A percentile compares a stretch with the other conserved stretches of the same genome.
phyloP scores from a whole-genome alignment of 164 flowering plant genomes.

The Amborella trichopoda region DNA sequence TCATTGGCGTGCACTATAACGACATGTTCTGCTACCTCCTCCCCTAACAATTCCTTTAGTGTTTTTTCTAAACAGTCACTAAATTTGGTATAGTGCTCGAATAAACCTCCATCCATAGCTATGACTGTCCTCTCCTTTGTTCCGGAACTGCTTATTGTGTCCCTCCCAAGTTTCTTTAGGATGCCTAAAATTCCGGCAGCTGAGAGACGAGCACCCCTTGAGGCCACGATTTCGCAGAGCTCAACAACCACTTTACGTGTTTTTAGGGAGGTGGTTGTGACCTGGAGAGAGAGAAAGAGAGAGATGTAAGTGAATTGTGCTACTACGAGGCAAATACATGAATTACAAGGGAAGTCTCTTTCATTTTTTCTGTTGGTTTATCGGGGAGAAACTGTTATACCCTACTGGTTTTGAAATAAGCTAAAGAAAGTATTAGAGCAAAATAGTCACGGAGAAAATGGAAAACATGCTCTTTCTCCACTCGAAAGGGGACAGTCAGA shows the following conservation, averaged over 20 bases:
- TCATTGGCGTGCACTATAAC: conserved; percentile 58
- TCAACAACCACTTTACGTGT: conserved; percentile 61
- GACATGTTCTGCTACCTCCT: conserved; percentile 29
- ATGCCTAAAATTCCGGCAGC: conserved; percentile 92
- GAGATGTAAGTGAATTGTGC: too few relatives aligned
- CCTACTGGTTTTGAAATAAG: too few relatives aligned
- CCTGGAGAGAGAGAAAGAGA: conserved; percentile 36
- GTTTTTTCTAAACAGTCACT: conserved; percentile 46
- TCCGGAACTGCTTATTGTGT: conserved; percentile 38
- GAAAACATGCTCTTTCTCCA: too few relatives aligned
- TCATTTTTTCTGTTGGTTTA: too few relatives aligned
- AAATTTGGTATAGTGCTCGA: conserved; percentile 74
- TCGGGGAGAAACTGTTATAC: too few relatives aligned
- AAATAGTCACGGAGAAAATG: too few relatives aligned
- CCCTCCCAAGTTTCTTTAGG: conserved; percentile 78
- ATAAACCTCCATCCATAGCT: conserved; percentile 84
- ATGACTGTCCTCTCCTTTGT: conserved; percentile 45
- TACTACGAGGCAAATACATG: too few relatives aligned
- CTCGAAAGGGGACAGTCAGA: neutral
- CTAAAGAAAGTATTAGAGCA: too few relatives aligned
- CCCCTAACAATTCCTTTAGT: conserved; percentile 63
- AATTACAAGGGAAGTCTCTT: too few relatives aligned
- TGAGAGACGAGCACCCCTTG: conserved; percentile 80
- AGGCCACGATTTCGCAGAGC: conserved; percentile 70
- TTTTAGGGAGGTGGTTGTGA: conserved; percentile 62